Conservation (phyloP, 371 early-diverging fungal species). For the Mucor saturninus region DNA sequence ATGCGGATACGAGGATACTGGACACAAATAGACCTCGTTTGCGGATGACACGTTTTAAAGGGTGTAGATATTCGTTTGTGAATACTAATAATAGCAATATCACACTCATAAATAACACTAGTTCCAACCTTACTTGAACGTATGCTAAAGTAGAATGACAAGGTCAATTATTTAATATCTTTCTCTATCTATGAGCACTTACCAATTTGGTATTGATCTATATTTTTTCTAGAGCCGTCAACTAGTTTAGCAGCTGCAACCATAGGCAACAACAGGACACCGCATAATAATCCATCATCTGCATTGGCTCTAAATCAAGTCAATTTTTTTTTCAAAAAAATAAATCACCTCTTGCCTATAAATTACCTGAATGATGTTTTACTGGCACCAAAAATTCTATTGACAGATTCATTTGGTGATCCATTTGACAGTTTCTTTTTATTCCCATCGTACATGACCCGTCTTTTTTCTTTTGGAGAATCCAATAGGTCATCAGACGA, state of each 20-base stretch:
- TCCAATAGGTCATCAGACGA: slow-evolving; percentile 34
- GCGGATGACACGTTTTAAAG: slow-evolving; percentile 39
- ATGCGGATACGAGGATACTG: slow-evolving; percentile 37
- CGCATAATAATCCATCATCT: slow-evolving; percentile 53
- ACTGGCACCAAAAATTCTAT: slow-evolving; percentile 30
- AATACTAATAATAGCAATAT: slow-evolving; percentile 34
- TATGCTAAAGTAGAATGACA: slow-evolving; percentile 18
- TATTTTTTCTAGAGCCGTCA: slow-evolving; percentile 22
- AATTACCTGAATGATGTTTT: slow-evolving; percentile 29
- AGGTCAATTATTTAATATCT: too few relatives aligned
- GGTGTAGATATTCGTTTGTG: slow-evolving; percentile 35
- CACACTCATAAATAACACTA: slow-evolving; percentile 40
- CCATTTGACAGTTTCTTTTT: background rate
- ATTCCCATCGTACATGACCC: slow-evolving; percentile 12
- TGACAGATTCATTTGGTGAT: slow-evolving; percentile 10
- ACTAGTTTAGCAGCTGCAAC: slow-evolving; percentile 43
- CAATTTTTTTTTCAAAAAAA: background rate
- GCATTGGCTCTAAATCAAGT: slow-evolving; percentile 38
- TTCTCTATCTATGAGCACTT: background rate
- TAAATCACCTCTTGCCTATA: background rate
- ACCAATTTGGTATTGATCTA: slow-evolving; percentile 26
- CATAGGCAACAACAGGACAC: slow-evolving; percentile 46
- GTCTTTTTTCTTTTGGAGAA: slow-evolving; percentile 3
- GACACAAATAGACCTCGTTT: slow-evolving; percentile 47
- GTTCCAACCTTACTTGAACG: slow-evolving; percentile 40